phyloP scores from a whole-genome alignment of 139 green algal species.

The Asterochloris sp. region DNA sequence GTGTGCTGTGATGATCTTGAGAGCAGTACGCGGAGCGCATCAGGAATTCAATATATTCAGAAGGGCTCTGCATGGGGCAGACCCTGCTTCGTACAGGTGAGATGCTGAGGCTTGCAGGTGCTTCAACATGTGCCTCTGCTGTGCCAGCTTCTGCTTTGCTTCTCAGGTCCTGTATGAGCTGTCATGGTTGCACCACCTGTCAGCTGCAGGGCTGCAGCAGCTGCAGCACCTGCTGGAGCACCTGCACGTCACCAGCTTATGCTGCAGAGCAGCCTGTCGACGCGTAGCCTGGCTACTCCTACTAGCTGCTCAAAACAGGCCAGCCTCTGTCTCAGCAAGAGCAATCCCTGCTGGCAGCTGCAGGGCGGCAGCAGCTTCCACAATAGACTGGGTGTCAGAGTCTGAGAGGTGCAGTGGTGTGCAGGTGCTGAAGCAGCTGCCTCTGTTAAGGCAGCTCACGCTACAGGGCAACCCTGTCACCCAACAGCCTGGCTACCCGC shows the following conservation, averaged over 20 bases:
- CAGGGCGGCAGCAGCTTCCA: neutral
- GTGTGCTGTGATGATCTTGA: neutral
- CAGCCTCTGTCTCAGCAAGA: neutral
- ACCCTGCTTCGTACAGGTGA: neutral
- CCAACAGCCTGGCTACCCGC: slow-evolving; percentile 1
- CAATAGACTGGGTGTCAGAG: neutral
- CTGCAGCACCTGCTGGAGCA: neutral
- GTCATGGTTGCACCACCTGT: too few relatives aligned
- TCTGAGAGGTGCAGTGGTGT: neutral
- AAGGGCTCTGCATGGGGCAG: neutral
- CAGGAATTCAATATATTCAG: neutral
- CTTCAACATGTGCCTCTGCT: too few relatives aligned
- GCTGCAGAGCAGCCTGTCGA: neutral
- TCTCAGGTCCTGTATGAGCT: too few relatives aligned
- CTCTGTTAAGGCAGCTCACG: neutral
- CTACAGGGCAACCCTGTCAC: neutral
- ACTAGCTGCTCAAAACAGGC: neutral
- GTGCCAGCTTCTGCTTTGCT: too few relatives aligned
- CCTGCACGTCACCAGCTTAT: neutral
- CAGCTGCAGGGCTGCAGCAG: too few relatives aligned
- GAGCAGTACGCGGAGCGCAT: too few relatives aligned
- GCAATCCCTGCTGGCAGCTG: neutral
- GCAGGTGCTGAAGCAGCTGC: slow-evolving; percentile 12
- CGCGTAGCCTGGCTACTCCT: neutral
- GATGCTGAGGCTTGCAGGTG: neutral